phyloP scores from a whole-genome alignment of 768 basidiomycete species.

The Lentinula sp. region DNA sequence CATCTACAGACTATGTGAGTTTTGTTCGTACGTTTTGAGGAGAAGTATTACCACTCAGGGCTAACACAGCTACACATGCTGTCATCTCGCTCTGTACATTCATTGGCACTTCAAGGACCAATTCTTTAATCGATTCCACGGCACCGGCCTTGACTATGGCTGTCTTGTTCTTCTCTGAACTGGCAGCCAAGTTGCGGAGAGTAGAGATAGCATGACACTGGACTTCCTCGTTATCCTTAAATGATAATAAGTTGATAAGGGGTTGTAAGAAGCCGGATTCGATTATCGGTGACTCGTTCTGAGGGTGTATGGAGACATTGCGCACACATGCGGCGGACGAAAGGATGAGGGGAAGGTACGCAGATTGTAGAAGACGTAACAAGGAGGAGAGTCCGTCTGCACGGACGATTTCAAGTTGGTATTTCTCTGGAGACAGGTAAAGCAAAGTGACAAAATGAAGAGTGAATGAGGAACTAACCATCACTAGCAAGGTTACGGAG shows the following conservation, averaged over 20 bases:
- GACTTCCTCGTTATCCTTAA: constrained; percentile 99
- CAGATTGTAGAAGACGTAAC: constrained; percentile 90
- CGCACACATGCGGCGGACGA: constrained; percentile 98
- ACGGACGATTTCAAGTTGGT: constrained; percentile 97
- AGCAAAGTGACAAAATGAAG: neutral
- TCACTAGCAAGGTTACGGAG: constrained; percentile 96
- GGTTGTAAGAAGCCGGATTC: constrained; percentile 97
- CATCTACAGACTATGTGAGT: constrained; percentile 50
- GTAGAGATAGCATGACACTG: constrained; percentile 99
- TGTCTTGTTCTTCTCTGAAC: constrained; percentile 96
- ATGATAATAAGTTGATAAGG: constrained; percentile 90
- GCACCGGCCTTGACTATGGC: constrained; percentile 98
- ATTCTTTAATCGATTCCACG: constrained; percentile 92
- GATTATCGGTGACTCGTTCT: constrained; percentile 98
- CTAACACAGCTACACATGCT: constrained; percentile 94
- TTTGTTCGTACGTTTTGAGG: neutral
- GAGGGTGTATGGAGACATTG: constrained; percentile 97
- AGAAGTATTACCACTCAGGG: constrained; percentile 72
- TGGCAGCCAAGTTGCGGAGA: constrained; percentile 91
- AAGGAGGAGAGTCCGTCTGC: constrained; percentile 89
- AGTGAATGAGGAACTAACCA: constrained; percentile 42
- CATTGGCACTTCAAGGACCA: constrained; percentile 91
- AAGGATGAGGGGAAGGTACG: constrained; percentile 95
- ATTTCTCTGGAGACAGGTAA: constrained; percentile 65
- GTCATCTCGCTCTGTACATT: constrained; percentile 99